phyloP scores from a whole-genome alignment of 2,329 filamentous ascomycete genomes.

The Teratosphaeria zuluensis region DNA sequence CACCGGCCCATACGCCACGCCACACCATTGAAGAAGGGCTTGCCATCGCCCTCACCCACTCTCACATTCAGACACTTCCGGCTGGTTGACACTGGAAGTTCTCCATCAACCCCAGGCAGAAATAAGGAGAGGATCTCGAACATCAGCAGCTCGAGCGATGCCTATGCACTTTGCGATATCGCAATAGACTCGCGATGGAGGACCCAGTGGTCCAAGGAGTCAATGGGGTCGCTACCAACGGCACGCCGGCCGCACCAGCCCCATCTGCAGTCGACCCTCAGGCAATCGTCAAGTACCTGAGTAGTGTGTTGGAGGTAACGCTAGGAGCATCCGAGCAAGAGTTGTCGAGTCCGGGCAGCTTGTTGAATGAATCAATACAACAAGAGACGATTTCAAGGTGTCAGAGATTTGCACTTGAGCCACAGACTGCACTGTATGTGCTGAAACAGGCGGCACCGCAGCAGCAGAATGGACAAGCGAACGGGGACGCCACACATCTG shows the following conservation, averaged over 20 bases:
- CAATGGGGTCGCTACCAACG: slow-evolving; percentile 25
- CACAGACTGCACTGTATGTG: slow-evolving; percentile 80
- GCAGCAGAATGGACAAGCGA: slow-evolving; percentile 40
- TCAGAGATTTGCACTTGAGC: slow-evolving; percentile 78
- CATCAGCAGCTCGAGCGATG: not conserved
- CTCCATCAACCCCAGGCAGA: not conserved
- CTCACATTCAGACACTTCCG: not conserved
- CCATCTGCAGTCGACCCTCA: slow-evolving; percentile 34
- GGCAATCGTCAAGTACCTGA: slow-evolving; percentile 39
- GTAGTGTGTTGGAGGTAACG: slow-evolving; percentile 38
- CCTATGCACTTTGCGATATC: not conserved
- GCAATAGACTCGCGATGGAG: slow-evolving; percentile 21
- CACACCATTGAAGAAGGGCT: not conserved
- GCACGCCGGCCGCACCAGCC: slow-evolving; percentile 16
- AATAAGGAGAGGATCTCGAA: not conserved
- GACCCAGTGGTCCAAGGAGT: slow-evolving; percentile 27
- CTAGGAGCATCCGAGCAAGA: slow-evolving; percentile 55
- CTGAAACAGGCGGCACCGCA: slow-evolving; percentile 61
- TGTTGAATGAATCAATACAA: slow-evolving; percentile 64
- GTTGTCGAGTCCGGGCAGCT: slow-evolving; percentile 68
- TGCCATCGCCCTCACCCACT: not conserved
- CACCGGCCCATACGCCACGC: not conserved
- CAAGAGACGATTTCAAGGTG: slow-evolving; percentile 79
- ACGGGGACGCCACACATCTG: slow-evolving; percentile 12
- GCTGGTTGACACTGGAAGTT: not conserved